phyloP scores from a whole-genome alignment of 192 early-diverging fungal genomes.

The Thoreauomyces humboldtii region DNA sequence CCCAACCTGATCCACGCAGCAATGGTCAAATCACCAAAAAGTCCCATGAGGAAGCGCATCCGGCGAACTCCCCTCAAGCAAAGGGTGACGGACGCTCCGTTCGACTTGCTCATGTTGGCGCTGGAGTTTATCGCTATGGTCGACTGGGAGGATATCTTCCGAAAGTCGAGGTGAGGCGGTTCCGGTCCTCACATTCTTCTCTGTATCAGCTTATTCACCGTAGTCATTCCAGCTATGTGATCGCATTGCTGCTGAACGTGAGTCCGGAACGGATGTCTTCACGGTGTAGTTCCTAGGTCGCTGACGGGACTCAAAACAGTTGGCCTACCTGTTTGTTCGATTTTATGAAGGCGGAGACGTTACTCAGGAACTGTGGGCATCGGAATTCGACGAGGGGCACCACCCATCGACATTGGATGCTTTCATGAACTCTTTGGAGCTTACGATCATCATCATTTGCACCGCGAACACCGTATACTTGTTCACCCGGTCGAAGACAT shows the following conservation, averaged over 20 bases:
- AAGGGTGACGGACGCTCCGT: not conserved
- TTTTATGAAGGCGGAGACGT: not conserved
- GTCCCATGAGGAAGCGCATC: not conserved
- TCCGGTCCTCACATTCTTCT: not conserved
- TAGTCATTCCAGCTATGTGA: conserved; percentile 4
- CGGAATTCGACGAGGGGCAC: not conserved
- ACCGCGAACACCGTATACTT: conserved; percentile 18
- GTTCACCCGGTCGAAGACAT: conserved; percentile 18
- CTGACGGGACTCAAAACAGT: not conserved
- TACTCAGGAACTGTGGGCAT: not conserved
- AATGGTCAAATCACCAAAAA: too few species aligned
- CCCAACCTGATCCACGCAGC: too few species aligned
- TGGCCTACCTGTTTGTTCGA: not conserved
- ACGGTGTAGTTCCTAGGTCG: not conserved
- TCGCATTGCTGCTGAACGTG: conserved; percentile 4
- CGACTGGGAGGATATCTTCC: conserved; percentile 2
- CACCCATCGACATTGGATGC: not conserved
- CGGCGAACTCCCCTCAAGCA: not conserved
- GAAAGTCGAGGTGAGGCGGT: not conserved
- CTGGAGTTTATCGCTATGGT: not conserved
- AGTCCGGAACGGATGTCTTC: too few species aligned
- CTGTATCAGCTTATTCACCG: not conserved
- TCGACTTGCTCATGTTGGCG: not conserved
- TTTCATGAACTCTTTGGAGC: not conserved
- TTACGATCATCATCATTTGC: not conserved